Percentiles rank a stretch among this genome's conserved stretches.
Conservation (phyloP, 768 basidiomycete genomes). For the Leccinum boreale region DNA sequence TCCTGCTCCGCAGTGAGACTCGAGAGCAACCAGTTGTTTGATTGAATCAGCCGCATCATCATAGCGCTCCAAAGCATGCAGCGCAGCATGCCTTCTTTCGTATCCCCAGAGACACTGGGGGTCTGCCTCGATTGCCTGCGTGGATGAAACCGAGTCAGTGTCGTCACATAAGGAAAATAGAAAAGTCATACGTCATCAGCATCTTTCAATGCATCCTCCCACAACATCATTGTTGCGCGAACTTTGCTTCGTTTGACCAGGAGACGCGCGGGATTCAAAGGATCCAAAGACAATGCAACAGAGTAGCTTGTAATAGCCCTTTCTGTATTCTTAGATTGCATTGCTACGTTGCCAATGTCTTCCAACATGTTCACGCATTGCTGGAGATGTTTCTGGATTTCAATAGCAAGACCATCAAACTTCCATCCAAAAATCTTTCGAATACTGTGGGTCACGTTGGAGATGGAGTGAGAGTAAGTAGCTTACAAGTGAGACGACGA, state of each 20-base stretch:
- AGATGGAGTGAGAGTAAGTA: fast-evolving
- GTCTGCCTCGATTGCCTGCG: constrained; percentile 1
- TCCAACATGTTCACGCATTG: not conserved
- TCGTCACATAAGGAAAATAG: too few relatives aligned
- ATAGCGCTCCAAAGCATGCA: not conserved
- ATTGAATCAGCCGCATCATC: not conserved
- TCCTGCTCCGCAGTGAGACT: too few relatives aligned
- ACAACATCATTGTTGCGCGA: not conserved
- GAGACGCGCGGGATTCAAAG: not conserved
- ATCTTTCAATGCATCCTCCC: constrained; percentile 9
- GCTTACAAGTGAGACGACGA: constrained; percentile 9
- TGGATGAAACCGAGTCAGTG: not conserved
- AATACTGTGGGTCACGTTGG: not conserved
- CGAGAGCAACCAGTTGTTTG: not conserved
- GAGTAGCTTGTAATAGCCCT: not conserved
- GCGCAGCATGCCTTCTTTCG: not conserved
- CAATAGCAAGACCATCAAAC: not conserved
- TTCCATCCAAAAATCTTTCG: constrained; percentile 11
- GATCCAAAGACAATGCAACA: not conserved
- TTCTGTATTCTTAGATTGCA: not conserved
- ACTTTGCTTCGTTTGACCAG: constrained; percentile 9
- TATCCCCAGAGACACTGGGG: not conserved
- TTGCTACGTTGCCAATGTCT: not conserved
- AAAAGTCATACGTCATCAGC: too few relatives aligned
- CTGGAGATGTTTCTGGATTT: not conserved